Percentiles rank a stretch among this genome's conserved stretches.
Evolutionary conservation across 352 stramenopile genomes (phyloP).

Genomic region (Aphanomyces invadans): DNA sequence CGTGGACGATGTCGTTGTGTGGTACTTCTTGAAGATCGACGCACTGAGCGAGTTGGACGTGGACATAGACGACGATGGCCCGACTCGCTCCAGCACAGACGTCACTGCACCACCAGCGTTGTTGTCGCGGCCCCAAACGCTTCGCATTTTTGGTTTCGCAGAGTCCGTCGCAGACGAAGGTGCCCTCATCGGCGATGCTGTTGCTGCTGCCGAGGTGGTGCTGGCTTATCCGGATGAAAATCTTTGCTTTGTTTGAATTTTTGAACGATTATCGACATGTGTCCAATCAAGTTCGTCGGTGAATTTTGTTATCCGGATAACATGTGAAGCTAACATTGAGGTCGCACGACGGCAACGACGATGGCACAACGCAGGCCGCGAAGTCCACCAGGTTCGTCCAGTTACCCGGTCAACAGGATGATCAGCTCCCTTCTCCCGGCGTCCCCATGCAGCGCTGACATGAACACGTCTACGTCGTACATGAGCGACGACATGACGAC

Average conservation of each 20-base stretch:
- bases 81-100: not conserved
- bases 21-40: slow-evolving; percentile 29
- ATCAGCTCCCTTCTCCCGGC: not conserved
- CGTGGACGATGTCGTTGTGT: slow-evolving; percentile 9
- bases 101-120: not conserved
- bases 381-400: not conserved
- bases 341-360: not conserved
- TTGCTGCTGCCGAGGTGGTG: not conserved
- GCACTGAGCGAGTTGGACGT: slow-evolving; percentile 24
- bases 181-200: not conserved
- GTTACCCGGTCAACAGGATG: not conserved
- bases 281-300: not conserved
- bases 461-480: not conserved
- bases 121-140: slow-evolving; percentile 10
- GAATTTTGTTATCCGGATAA: slow-evolving; percentile 13
- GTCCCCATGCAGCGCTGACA: not conserved
- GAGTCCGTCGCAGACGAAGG: not conserved
- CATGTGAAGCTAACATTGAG: not conserved
- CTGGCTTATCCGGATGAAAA: not conserved
- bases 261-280: not conserved
- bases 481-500: not conserved
- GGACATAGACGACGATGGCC: not conserved
- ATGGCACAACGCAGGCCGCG: too few relatives aligned
- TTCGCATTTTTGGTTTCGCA: slow-evolving; percentile 19
- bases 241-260: slow-evolving; percentile 5